phyloP scores from a whole-genome alignment of 495 filamentous ascomycete species.

The Xylaria intraflava region DNA sequence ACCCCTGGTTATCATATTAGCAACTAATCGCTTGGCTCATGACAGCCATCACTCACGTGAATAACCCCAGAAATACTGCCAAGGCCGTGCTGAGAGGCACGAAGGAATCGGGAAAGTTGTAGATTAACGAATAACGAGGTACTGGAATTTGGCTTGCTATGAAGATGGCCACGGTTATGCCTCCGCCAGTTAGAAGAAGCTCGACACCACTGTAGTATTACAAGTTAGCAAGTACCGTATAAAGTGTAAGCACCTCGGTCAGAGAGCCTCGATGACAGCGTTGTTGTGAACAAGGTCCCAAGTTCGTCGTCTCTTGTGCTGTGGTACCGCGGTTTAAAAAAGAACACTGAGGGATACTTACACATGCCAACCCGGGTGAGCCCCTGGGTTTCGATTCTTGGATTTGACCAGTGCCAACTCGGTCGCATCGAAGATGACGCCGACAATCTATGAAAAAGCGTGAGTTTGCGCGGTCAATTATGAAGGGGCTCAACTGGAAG shows the following conservation, averaged over 20 bases:
- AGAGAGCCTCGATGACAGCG: too few relatives aligned
- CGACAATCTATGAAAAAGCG: not conserved
- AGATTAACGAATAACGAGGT: not conserved
- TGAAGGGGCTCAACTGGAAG: not conserved
- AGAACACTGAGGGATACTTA: too few relatives aligned
- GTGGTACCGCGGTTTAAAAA: too few relatives aligned
- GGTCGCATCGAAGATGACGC: not conserved
- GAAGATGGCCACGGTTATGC: slow-evolving; percentile 1
- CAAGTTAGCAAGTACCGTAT: too few relatives aligned
- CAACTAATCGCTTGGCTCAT: not conserved
- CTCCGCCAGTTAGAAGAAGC: slow-evolving; percentile 1
- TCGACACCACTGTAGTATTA: too few relatives aligned
- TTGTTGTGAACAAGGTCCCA: too few relatives aligned
- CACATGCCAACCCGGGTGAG: slow-evolving; percentile 6
- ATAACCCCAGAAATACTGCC: not conserved
- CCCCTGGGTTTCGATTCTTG: slow-evolving; percentile 1
- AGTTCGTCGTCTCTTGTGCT: too few relatives aligned
- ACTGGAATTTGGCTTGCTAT: not conserved
- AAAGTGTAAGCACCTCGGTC: too few relatives aligned
- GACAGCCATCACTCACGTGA: not conserved
- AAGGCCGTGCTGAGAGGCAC: not conserved
- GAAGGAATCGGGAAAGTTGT: not conserved
- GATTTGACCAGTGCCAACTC: not conserved
- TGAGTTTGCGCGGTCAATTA: not conserved
- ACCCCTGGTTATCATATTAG: not conserved